Base-by-base conservation (phyloP, 306 rosid species). In the Cucurbita maxima region DNA sequence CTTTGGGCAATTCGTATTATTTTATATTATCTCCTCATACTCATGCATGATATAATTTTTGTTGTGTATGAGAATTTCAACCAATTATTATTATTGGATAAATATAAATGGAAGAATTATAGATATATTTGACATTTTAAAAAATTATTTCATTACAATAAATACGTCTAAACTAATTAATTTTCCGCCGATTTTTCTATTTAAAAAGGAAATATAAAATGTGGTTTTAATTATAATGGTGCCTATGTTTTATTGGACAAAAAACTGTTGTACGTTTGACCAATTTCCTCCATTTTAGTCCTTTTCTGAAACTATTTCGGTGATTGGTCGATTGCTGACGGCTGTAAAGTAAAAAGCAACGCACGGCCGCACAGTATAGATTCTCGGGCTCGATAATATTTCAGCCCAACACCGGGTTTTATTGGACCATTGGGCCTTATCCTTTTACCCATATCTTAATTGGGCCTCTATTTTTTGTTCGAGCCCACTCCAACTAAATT, bases 351-450 rank as follows among this genome's bases (percentile, higher is more conserved):
- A 69, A 14, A 69, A 69, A 14, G 58, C 58, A 69, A 69, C 74
- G 45, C 58, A 47, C 74, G 74, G 74, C 74, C 74, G 74, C 58
- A 69, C 74, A 48, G 58, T 50, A 30, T 69, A 25, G 38, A 50
- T 47, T 69, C 74, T 8, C 43, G 73, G 73, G 44, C 74, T 14
- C 8, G 1, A 25, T 18, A 3, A 13, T 37, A 20, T 22, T 11
- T 14, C 53, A 68, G 43, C 43, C 73, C 41, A 68, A 68, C 11
- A 0, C 10, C 3, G 3, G 2, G 0, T n/a, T 19, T 9, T 5
- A 0, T 16, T n/a, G n/a, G n/a, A n/a, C n/a, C n/a, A 40, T 3
- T 64, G 73, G 40, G 56, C 38, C 9, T 20, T 3, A 13, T 20
- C 56, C 54, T 38, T 43, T 38, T 38, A 19, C 2, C 48, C 7